These are phyloP conservation scores for Triadica sebifera DNA, from an alignment of 345 rosid genomes.

Conservation along the genomic window DNA sequence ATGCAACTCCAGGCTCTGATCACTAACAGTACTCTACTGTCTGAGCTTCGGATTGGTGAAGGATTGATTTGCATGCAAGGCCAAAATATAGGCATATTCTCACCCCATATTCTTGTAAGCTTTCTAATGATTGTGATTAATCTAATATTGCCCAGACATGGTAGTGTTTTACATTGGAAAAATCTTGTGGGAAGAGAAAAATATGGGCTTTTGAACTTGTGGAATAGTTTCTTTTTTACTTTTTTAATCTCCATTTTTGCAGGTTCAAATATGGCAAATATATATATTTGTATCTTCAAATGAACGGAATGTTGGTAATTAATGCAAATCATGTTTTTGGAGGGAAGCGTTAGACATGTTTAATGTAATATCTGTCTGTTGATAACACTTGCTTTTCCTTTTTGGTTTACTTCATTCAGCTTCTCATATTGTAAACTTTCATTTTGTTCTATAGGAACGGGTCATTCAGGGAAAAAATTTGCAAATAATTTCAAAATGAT, in stretches of 20 bases:
- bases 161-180: background rate
- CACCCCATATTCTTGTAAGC: background rate
- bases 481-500: no score
- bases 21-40: constrained; percentile 5
- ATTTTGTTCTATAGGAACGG: no score
- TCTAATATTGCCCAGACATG: background rate
- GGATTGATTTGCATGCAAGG: background rate
- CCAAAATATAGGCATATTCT: background rate
- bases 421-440: no score
- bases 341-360: no score
- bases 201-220: no score
- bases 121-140: background rate
- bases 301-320: background rate
- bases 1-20: constrained; percentile 19
- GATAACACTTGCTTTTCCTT: background rate
- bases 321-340: background rate
- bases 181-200: background rate
- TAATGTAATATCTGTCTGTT: background rate
- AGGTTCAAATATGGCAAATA: background rate
- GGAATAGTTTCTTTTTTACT: background rate
- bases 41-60: background rate
- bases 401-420: no score
- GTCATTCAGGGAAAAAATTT: no score
- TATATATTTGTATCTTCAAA: background rate
- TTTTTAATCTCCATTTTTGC: background rate